A percentile compares a stretch with the other conserved stretches of the same genome.
These are phyloP conservation scores for Talaromyces liani DNA, from an alignment of 495 filamentous ascomycete species.

Conservation along the genomic window DNA sequence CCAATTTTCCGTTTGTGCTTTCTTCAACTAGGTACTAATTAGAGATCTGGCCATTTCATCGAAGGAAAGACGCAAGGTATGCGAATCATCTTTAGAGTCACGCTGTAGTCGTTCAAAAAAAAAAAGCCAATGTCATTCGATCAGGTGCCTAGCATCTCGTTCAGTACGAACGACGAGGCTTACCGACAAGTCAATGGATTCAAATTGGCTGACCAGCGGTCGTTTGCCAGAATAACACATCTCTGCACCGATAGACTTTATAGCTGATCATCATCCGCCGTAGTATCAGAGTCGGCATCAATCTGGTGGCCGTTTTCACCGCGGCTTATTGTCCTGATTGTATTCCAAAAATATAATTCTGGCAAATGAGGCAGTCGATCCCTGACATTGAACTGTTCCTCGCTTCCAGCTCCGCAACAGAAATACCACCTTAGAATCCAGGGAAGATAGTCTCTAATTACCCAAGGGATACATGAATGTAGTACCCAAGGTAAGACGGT, in stretches of 20 bases:
- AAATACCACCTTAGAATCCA: conserved; percentile 7
- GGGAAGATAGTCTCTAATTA: not conserved
- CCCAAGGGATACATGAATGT: conserved; percentile 10
- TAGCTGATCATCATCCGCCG: not conserved
- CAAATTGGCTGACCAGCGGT: not conserved
- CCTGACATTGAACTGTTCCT: not conserved
- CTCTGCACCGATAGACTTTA: not conserved
- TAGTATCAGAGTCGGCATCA: not conserved
- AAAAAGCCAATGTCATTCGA: not conserved
- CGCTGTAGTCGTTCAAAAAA: not conserved
- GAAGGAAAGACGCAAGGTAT: not conserved
- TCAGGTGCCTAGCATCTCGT: not conserved
- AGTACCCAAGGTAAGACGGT: conserved; percentile 20
- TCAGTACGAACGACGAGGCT: not conserved
- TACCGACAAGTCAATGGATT: not conserved
- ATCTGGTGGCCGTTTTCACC: not conserved
- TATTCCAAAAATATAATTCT: conserved; percentile 10
- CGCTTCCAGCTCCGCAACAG: conserved; percentile 4
- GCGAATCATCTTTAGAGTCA: not conserved
- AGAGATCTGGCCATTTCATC: not conserved
- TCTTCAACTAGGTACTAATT: not conserved
- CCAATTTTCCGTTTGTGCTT: not conserved
- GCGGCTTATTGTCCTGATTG: not conserved
- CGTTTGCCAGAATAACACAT: not conserved
- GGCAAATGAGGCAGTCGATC: conserved; percentile 3